A percentile compares a stretch with the other conserved stretches of the same genome.
Conservation (phyloP, 805 yeast genomes). For the Pichia pseudocactophila region DNA sequence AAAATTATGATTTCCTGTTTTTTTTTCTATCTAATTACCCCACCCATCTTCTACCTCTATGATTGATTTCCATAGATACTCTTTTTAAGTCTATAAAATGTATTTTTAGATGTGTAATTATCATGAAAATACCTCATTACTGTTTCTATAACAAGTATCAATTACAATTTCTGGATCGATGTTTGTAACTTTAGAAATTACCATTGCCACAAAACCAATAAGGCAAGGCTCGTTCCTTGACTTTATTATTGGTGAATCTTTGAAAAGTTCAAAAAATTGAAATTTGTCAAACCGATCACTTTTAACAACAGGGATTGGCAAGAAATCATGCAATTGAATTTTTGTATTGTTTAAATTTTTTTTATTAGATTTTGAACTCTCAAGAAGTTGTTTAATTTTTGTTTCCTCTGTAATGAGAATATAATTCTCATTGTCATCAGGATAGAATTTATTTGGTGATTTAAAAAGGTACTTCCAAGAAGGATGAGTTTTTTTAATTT, state of each 20-base stretch:
- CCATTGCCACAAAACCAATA: slow-evolving; percentile 71
- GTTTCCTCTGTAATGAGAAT: slow-evolving; percentile 6
- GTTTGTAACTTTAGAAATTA: slow-evolving; percentile 43
- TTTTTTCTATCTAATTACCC: too few species aligned
- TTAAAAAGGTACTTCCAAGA: slow-evolving; percentile 48
- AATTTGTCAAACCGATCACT: slow-evolving; percentile 39
- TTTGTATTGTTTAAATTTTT: slow-evolving; percentile 8
- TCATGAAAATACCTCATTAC: slow-evolving; percentile 36
- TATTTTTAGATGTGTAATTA: too few species aligned
- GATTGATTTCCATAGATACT: background rate
- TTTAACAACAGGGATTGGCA: slow-evolving; percentile 59
- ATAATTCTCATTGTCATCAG: slow-evolving; percentile 24
- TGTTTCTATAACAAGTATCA: slow-evolving; percentile 43
- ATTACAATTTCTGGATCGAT: slow-evolving; percentile 36
- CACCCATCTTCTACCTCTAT: background rate
- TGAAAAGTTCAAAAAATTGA: slow-evolving; percentile 20
- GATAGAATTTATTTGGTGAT: slow-evolving; percentile 52
- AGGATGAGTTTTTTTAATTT: slow-evolving; percentile 75
- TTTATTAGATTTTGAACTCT: slow-evolving; percentile 12
- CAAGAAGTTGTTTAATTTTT: slow-evolving; percentile 4
- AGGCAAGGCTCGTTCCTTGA: slow-evolving; percentile 91
- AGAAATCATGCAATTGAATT: slow-evolving; percentile 35
- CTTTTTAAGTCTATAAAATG: background rate
- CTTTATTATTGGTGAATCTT: slow-evolving; percentile 47
- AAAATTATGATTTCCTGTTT: too few species aligned